Evolutionary conservation across 768 basidiomycete genomes (phyloP).

Genomic region (Royoungia palumana): DNA sequence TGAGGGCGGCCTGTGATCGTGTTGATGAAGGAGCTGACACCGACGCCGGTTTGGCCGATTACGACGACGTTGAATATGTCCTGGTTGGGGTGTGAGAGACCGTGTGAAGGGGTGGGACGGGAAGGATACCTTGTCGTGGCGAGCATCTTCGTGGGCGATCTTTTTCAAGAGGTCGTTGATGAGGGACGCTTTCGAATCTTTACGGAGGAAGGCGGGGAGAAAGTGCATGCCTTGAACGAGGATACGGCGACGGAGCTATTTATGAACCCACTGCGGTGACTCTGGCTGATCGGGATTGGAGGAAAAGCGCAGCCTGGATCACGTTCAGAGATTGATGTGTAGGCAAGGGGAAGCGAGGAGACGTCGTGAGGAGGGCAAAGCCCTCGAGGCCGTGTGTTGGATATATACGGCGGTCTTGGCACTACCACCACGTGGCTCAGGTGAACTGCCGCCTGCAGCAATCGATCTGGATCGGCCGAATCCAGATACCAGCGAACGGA

Average conservation of each 20-base stretch:
- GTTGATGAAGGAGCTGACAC: constrained; percentile 42
- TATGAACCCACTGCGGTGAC: no score
- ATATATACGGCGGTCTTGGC: no score
- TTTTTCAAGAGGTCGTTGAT: constrained; percentile 23
- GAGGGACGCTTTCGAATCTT: constrained; percentile 23
- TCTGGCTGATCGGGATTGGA: constrained; percentile 6
- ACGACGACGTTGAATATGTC: constrained; percentile 30
- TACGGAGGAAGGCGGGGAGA: constrained; percentile 26
- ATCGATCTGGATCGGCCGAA: no score
- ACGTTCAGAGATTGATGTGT: constrained; percentile 4
- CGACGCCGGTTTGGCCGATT: constrained; percentile 31
- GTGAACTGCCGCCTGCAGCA: no score
- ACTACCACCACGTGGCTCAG: no score
- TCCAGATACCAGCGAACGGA: no score
- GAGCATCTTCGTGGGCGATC: constrained; percentile 19
- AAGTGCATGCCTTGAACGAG: constrained; percentile 19
- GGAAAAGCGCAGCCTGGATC: constrained; percentile 7
- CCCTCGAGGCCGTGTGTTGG: no score
- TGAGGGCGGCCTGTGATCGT: constrained; percentile 25
- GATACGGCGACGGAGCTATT: no score
- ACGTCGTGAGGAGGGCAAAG: constrained; percentile 10
- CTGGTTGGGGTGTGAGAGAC: constrained; percentile 7
- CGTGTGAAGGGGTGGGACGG: background rate
- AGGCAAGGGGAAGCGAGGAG: background rate
- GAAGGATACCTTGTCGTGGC: constrained; percentile 24